These are phyloP conservation scores for Beauveria asiatica DNA, from an alignment of 2,329 filamentous ascomycete genomes.

Conservation along the genomic window DNA sequence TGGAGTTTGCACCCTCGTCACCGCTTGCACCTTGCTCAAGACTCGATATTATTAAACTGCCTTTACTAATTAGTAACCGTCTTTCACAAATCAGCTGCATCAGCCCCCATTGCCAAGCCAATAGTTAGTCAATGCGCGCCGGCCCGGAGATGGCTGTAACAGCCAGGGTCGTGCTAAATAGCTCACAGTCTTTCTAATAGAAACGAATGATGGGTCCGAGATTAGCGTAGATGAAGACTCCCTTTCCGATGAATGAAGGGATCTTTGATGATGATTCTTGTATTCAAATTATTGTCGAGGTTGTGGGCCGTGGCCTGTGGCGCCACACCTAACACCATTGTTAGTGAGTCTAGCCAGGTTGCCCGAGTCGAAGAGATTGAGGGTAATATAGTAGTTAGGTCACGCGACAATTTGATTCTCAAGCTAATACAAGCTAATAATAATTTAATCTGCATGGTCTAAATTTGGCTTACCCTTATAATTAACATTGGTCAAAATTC, in stretches of 20 bases:
- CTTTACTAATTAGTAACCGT: background rate
- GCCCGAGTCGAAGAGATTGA: no score
- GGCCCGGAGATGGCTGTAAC: no score
- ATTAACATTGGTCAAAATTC: no score
- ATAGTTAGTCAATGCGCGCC: background rate
- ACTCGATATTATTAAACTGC: background rate
- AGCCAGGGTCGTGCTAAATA: no score
- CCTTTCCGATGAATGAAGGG: no score
- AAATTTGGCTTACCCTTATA: background rate
- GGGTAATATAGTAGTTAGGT: background rate
- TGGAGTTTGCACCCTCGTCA: background rate
- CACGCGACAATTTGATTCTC: background rate
- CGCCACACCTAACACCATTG: no score
- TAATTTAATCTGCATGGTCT: background rate
- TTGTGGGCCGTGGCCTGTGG: no score
- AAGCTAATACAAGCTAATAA: background rate
- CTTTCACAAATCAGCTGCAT: background rate
- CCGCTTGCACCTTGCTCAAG: background rate
- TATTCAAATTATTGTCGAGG: no score
- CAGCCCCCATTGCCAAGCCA: background rate
- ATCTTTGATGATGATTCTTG: no score
- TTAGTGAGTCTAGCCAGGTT: background rate
- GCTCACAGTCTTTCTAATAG: no score
- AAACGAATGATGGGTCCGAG: no score
- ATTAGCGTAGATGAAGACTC: no score